These are phyloP conservation scores for Pestalotiopsis sp. DNA, from an alignment of 2,329 filamentous ascomycete species.

Conservation along the genomic window DNA sequence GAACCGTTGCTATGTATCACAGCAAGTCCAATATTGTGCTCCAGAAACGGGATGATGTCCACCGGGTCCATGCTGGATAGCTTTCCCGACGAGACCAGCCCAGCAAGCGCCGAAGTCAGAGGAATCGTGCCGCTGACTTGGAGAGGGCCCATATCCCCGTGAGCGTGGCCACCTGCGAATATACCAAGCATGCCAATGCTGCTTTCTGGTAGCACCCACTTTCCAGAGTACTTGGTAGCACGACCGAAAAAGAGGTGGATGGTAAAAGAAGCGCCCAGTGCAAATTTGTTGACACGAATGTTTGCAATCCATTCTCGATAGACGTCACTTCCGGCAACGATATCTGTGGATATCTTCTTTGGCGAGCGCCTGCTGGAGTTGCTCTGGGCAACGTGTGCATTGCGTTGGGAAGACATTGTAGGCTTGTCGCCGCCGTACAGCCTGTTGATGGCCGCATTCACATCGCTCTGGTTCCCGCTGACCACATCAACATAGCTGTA, in stretches of 20 bases:
- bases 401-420: not conserved
- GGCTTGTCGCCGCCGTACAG: constrained; percentile 32
- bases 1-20: constrained; percentile 32
- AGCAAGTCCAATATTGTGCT: constrained; percentile 36
- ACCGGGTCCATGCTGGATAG: constrained; percentile 40
- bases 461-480: constrained; percentile 36
- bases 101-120: constrained; percentile 51
- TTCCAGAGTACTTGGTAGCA: constrained; percentile 42
- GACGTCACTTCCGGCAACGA: constrained; percentile 4
- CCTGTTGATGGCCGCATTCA: constrained; percentile 15
- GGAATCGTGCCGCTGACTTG: constrained; percentile 52
- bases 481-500: constrained; percentile 75
- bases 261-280: constrained; percentile 62
- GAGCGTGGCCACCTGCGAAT: constrained; percentile 41
- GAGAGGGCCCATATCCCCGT: constrained; percentile 23
- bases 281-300: constrained; percentile 62
- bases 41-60: constrained; percentile 45
- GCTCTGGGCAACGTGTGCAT: not conserved
- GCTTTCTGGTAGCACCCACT: constrained; percentile 57
- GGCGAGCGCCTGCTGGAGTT: not conserved
- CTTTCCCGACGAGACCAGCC: constrained; percentile 39
- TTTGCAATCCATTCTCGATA: constrained; percentile 72
- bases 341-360: not conserved
- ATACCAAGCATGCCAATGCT: constrained; percentile 65
- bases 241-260: constrained; percentile 71